Evolutionary conservation across 345 rosid genomes (phyloP).

Genomic region (Viola odorata): DNA sequence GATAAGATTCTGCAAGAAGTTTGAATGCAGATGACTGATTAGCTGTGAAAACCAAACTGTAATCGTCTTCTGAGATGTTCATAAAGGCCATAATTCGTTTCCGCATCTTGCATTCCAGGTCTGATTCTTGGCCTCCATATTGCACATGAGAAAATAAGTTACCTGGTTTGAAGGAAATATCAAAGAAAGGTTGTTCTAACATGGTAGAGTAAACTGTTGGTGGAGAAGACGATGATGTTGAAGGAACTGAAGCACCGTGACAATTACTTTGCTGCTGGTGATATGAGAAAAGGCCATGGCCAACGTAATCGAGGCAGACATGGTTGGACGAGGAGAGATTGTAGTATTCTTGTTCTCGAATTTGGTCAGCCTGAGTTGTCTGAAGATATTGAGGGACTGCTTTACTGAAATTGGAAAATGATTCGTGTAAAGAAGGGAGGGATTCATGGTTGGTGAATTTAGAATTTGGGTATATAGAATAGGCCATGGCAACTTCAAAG

Average conservation of each 20-base stretch:
- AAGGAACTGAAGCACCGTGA: conserved; percentile 8
- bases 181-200: conserved; percentile 29
- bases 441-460: conserved; percentile 83
- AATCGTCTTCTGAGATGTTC: conserved; percentile 73
- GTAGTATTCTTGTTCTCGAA: conserved; percentile 54
- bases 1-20: conserved; percentile 65
- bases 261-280: conserved; percentile 29
- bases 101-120: conserved; percentile 37
- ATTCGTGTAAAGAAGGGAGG: conserved; percentile 54
- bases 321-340: conserved; percentile 48
- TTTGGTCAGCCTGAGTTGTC: conserved; percentile 50
- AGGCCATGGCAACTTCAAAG: conserved; percentile 37
- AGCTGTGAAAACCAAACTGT: conserved; percentile 56
- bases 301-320: conserved; percentile 57
- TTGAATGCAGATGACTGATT: conserved; percentile 73
- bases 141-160: conserved; percentile 35
- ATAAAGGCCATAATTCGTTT: conserved; percentile 57
- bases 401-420: conserved; percentile 41
- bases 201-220: background rate
- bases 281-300: conserved; percentile 76
- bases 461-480: conserved; percentile 36
- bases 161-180: conserved; percentile 43
- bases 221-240: conserved; percentile 28
- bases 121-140: conserved; percentile 38
- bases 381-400: conserved; percentile 47